Base-by-base conservation (phyloP, 2,329 filamentous ascomycete genomes). In the Plectosphaerella sp. region DNA sequence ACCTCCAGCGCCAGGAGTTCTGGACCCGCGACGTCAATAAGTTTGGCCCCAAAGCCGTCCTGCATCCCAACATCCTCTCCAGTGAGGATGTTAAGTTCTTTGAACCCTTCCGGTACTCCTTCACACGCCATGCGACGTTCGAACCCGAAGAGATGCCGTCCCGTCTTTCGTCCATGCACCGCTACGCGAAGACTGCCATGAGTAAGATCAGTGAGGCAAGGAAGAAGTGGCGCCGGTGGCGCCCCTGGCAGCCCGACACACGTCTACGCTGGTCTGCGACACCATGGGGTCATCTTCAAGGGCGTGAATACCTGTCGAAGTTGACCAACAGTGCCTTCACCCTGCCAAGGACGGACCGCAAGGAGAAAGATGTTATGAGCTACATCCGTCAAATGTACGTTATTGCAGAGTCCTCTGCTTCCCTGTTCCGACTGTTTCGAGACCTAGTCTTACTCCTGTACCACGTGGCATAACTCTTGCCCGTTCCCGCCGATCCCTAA, bases 231-330 rank as follows among this genome's bases (percentile, higher is more conserved):
- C 14, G 15, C 12, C 25, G 3, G 24, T 22, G 45, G 11, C 49
- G 56, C 4, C 52, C 52, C 11, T 53, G 52, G 54, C 47, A 18
- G 15, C 28, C 51, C 35, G 42, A 24, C n/a, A 5, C 49, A 52
- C 42, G 20, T 36, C 8, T 52, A 25, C 20, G 43, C 45, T 57
- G 49, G 50, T 50, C 47, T 45, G 25, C 48, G 22, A 55, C 53
- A 14, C 54, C 55, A 2, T 57, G 36, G 35, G 41, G 39, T n/a
- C 28, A 33, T 7, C 35, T 9, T 10, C 22, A 25, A 9, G 14
- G n/a, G 10, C 46, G 41, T n/a, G 46, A 50, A 4, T 11, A 18
- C 9, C 12, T 35, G 3, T 28, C 47, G 4, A 9, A 43, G 14
- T 6, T 25, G 7, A 36, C 45, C 4, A 25, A 6, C 0, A 22